phyloP scores from a whole-genome alignment of 768 basidiomycete genomes.

The Terana coerulea region DNA sequence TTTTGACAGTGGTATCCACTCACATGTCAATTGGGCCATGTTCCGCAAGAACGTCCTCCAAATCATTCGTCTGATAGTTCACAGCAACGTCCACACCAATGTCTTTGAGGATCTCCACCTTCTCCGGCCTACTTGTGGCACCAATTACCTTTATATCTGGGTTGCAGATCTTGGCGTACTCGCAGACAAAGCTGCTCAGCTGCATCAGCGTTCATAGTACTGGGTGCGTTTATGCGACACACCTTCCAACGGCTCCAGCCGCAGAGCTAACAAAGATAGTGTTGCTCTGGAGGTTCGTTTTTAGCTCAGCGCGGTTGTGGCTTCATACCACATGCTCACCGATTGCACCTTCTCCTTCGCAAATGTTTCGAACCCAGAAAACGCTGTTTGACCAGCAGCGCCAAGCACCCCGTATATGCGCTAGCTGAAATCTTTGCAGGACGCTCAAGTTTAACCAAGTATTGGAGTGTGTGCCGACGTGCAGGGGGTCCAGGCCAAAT shows the following conservation, averaged over 20 bases:
- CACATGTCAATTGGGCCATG: conserved; percentile 13
- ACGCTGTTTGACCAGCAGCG: conserved; percentile 2
- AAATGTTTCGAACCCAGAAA: conserved; percentile 1
- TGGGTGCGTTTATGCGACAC: neutral
- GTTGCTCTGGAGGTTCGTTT: conserved; percentile 1
- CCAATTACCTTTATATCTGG: conserved; percentile 13
- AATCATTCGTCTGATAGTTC: conserved; percentile 10
- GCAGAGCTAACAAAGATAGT: conserved; percentile 5
- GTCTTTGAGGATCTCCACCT: conserved; percentile 9
- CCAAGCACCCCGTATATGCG: conserved; percentile 4
- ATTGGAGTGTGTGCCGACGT: neutral
- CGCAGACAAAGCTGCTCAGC: conserved; percentile 8
- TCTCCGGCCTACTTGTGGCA: conserved; percentile 6
- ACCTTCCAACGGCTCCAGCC: conserved; percentile 8
- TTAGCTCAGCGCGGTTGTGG: no score
- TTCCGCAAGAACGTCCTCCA: conserved; percentile 2
- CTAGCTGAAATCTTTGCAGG: neutral
- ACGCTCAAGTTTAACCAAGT: conserved; percentile 3
- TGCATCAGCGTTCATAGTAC: neutral
- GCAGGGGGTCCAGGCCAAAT: conserved; percentile 6
- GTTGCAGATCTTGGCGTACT: conserved; percentile 8
- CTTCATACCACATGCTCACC: conserved; percentile 22
- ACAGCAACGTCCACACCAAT: conserved; percentile 6
- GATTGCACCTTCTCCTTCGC: conserved; percentile 16
- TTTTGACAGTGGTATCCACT: neutral